Conservation (phyloP, 139 green algal species). For the Picochlorum sp. region DNA sequence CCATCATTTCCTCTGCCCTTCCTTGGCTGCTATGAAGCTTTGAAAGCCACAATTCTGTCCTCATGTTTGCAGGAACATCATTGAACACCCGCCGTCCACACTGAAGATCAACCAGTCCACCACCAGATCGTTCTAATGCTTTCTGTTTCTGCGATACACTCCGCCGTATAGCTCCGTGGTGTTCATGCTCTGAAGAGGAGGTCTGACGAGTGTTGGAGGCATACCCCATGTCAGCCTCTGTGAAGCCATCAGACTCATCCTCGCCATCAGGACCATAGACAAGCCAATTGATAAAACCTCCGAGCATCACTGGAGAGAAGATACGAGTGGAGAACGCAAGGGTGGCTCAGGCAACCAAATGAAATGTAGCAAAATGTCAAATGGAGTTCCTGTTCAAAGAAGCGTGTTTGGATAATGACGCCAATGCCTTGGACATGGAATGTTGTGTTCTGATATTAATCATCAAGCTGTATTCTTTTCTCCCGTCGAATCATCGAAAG, state of each 20-base stretch:
- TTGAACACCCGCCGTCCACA: slow-evolving; percentile 15
- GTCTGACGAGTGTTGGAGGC: neutral
- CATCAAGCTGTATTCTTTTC: too few relatives aligned
- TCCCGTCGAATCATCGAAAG: too few relatives aligned
- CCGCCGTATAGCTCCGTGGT: too few relatives aligned
- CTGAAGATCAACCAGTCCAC: slow-evolving; percentile 13
- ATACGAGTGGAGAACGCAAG: too few relatives aligned
- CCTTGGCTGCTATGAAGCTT: slow-evolving; percentile 21
- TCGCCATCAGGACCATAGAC: neutral
- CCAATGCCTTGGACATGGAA: too few relatives aligned
- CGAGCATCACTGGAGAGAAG: neutral
- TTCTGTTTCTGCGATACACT: neutral
- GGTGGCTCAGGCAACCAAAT: too few relatives aligned
- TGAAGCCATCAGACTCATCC: neutral
- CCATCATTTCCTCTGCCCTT: neutral
- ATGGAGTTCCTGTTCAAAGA: too few relatives aligned
- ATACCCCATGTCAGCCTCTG: neutral
- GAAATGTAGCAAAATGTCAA: too few relatives aligned
- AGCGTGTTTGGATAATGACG: too few relatives aligned
- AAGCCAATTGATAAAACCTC: neutral
- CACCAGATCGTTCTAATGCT: neutral
- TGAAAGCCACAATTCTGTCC: slow-evolving; percentile 31
- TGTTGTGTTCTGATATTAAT: too few relatives aligned
- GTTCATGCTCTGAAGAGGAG: too few relatives aligned
- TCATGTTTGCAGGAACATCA: slow-evolving; percentile 23